These are phyloP conservation scores for Oryza coarctata DNA, from an alignment of 176 grass and related monocot species.

Conservation along the genomic window DNA sequence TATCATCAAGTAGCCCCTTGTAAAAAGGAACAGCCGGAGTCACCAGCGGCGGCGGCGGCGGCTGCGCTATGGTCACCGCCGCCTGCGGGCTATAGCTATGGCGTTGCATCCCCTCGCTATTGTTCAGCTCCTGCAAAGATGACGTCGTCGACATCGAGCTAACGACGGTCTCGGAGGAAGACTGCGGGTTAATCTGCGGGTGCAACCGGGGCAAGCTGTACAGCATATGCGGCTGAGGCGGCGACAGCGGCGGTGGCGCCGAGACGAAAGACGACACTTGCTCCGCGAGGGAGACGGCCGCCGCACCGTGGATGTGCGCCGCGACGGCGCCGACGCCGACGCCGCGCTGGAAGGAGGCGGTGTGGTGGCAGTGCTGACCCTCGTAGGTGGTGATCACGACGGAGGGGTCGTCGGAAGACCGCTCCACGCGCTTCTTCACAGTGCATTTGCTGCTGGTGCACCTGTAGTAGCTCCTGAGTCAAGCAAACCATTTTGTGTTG, in stretches of 20 bases:
- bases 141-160: not conserved
- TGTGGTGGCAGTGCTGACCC: conserved; percentile 86
- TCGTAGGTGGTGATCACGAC: conserved; percentile 96
- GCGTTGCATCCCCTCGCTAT: not conserved
- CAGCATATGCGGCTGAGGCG: conserved; percentile 19
- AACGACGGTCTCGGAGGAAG: conserved; percentile 4
- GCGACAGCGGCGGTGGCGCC: not conserved
- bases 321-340: not conserved
- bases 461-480: conserved; percentile 83
- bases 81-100: not conserved
- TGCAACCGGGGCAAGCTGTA: conserved; percentile 32
- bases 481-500: not conserved
- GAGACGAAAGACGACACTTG: conserved; percentile 39
- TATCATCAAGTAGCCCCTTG: conserved; percentile 73
- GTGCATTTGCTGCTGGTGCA: conserved; percentile 89
- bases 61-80: not conserved
- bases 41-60: not conserved
- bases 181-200: conserved; percentile 15
- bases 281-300: conserved; percentile 47
- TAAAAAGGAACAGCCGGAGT: conserved; percentile 25
- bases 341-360: conserved; percentile 45
- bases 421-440: conserved; percentile 93
- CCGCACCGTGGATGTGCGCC: conserved; percentile 32
- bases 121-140: conserved; percentile 15
- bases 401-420: conserved; percentile 65